These are phyloP conservation scores for Petunia axillaris DNA, from an alignment of 257 asterid genomes.

Conservation along the genomic window DNA sequence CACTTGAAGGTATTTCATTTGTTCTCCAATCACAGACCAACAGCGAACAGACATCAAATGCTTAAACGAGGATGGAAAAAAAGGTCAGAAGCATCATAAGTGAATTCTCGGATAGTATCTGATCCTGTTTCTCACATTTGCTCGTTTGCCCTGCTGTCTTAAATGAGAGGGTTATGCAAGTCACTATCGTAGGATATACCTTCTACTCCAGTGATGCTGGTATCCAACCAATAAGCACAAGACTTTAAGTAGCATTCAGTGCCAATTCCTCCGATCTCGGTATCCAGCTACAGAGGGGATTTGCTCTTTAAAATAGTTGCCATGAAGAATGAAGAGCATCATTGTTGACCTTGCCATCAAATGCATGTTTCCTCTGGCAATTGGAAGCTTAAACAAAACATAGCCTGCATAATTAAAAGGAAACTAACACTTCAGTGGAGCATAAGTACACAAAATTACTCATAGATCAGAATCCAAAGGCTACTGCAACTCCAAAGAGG, in stretches of 20 bases:
- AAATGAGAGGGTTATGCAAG: too few species aligned
- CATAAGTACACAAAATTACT: background rate
- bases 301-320: background rate
- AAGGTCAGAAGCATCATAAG: too few species aligned
- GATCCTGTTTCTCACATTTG: too few species aligned
- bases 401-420: constrained; percentile 60
- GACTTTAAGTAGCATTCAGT: background rate
- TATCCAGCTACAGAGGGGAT: background rate
- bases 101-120: too few species aligned
- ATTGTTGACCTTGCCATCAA: constrained; percentile 29
- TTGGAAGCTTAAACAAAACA: constrained; percentile 91
- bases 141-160: too few species aligned
- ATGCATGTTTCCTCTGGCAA: constrained; percentile 82
- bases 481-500: background rate
- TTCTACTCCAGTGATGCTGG: too few species aligned
- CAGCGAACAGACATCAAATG: too few species aligned
- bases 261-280: background rate
- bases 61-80: too few species aligned
- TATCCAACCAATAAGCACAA: background rate
- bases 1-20: too few species aligned
- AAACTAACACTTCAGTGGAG: background rate
- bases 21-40: too few species aligned
- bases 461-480: background rate
- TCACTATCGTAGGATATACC: too few species aligned
- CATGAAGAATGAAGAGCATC: background rate